These are phyloP conservation scores for Yamadazyma buinensis DNA, from an alignment of 1,139 yeast species.

Conservation along the genomic window DNA sequence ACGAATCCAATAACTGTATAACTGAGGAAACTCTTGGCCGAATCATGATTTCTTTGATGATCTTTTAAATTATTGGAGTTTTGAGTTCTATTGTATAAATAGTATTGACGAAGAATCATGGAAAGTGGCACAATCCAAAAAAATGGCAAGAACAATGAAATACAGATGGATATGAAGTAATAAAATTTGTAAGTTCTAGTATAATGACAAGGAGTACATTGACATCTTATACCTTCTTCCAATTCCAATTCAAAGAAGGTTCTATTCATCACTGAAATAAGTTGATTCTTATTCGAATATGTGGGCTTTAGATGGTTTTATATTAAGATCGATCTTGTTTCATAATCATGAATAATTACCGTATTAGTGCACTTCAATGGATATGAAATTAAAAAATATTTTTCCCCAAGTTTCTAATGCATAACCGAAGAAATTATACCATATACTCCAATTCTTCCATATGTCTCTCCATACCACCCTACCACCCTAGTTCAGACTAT, in stretches of 20 bases:
- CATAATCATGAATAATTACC: slow-evolving; percentile 8
- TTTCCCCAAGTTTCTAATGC: too few relatives aligned
- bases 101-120: not conserved
- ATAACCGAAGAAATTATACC: too few relatives aligned
- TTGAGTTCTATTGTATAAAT: slow-evolving; percentile 1
- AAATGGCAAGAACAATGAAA: slow-evolving; percentile 21
- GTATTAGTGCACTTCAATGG: slow-evolving; percentile 11
- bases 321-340: not conserved
- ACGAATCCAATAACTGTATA: slow-evolving; percentile 4
- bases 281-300: too few relatives aligned
- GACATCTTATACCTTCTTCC: slow-evolving; percentile 11
- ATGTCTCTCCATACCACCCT: too few relatives aligned
- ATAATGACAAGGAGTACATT: slow-evolving; percentile 16
- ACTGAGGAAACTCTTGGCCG: not conserved
- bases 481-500: too few relatives aligned
- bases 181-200: slow-evolving; percentile 2
- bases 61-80: slow-evolving; percentile 2
- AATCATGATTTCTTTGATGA: slow-evolving; percentile 1
- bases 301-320: not conserved
- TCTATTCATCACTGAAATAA: too few relatives aligned
- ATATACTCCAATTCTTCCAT: too few relatives aligned
- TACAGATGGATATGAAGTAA: slow-evolving; percentile 9
- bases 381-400: too few relatives aligned
- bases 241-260: slow-evolving; percentile 3
- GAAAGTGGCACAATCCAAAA: slow-evolving; percentile 16